Evolutionary conservation across 345 rosid species (phyloP).

Genomic region (Acer yangbiense): DNA sequence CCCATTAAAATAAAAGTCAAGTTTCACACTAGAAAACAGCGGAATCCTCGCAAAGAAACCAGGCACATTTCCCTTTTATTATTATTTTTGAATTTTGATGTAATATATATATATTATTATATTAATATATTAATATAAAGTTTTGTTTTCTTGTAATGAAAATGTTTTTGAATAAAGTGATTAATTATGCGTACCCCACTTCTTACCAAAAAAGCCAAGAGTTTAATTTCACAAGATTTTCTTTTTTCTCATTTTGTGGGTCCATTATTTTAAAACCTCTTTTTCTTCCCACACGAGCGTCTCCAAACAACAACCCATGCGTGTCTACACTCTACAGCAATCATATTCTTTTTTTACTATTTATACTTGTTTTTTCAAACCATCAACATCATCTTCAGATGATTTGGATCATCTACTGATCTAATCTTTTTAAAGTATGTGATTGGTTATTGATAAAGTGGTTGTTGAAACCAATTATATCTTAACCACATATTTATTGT

Average conservation of each 20-base stretch:
- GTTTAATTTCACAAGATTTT: not conserved
- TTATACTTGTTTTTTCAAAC: not conserved
- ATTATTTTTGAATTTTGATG: not conserved
- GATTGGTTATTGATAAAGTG: too few relatives aligned
- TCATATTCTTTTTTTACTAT: not conserved
- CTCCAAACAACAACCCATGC: not conserved
- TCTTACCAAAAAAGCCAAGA: constrained; percentile 11
- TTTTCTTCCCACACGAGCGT: constrained; percentile 28
- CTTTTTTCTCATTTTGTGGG: not conserved
- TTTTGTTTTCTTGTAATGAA: not conserved
- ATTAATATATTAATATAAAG: not conserved
- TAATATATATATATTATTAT: too few relatives aligned
- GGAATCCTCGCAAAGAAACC: constrained; percentile 53
- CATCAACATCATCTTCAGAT: not conserved
- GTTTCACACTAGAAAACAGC: constrained; percentile 23
- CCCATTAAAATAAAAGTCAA: not conserved
- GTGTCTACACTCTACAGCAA: not conserved
- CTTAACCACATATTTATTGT: too few relatives aligned
- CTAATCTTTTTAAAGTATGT: too few relatives aligned
- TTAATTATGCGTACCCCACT: not conserved
- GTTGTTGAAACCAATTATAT: too few relatives aligned
- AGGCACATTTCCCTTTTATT: constrained; percentile 35
- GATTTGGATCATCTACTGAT: too few relatives aligned
- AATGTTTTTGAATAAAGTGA: constrained; percentile 15
- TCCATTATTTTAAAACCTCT: not conserved